These are phyloP conservation scores for Aspergillus ruber DNA, from an alignment of 2,329 filamentous ascomycete species.

Conservation along the genomic window DNA sequence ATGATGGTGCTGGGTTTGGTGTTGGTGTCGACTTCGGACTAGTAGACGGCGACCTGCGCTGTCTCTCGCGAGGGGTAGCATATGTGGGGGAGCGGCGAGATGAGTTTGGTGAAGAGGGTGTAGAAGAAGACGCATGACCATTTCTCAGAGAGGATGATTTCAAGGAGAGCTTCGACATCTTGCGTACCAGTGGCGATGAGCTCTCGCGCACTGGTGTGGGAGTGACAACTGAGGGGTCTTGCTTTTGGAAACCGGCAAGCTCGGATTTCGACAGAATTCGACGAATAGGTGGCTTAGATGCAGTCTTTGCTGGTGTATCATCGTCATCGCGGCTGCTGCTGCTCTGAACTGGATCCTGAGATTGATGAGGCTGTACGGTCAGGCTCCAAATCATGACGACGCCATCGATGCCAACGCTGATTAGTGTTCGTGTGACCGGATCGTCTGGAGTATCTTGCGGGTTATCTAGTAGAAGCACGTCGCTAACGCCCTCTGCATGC, in stretches of 20 bases:
- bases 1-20: constrained; percentile 29
- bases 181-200: constrained; percentile 48
- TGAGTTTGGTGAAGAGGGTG: constrained; percentile 24
- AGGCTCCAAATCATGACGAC: constrained; percentile 73
- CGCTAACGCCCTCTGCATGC: constrained; percentile 88
- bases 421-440: constrained; percentile 45
- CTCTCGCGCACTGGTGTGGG: constrained; percentile 39
- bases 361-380: constrained; percentile 27
- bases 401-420: constrained; percentile 72
- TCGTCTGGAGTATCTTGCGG: constrained; percentile 31
- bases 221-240: constrained; percentile 39
- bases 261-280: constrained; percentile 83
- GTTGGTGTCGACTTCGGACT: constrained; percentile 25
- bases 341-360: constrained; percentile 22
- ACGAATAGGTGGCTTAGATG: constrained; percentile 66
- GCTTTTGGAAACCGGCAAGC: constrained; percentile 66
- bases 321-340: constrained; percentile 28
- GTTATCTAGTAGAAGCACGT: constrained; percentile 63
- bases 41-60: constrained; percentile 32
- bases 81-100: constrained; percentile 26
- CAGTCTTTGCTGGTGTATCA: constrained; percentile 41
- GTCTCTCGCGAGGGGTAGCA: constrained; percentile 18
- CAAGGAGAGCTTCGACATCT: constrained; percentile 48
- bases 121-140: constrained; percentile 20
- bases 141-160: constrained; percentile 29